Percentiles rank a stretch among this genome's conserved stretches.
Evolutionary conservation across 495 filamentous ascomycete genomes (phyloP).

Genomic region (Xylaria palmicola): DNA sequence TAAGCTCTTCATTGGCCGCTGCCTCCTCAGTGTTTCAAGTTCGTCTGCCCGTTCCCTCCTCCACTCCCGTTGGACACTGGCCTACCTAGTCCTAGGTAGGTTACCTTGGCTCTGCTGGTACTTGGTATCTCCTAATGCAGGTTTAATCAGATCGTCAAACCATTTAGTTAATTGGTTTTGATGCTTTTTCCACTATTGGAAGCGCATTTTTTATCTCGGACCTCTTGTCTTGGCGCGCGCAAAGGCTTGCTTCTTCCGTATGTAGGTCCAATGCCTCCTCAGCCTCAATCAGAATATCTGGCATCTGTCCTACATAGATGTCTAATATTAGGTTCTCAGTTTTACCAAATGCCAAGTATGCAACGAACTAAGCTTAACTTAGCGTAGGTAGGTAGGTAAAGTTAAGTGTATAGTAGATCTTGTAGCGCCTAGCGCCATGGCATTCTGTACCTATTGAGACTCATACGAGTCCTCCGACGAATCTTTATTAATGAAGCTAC

Average conservation of each 20-base stretch:
- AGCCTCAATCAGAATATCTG: too few relatives aligned
- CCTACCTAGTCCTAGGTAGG: neutral
- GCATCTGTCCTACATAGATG: too few relatives aligned
- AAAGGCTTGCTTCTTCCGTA: too few relatives aligned
- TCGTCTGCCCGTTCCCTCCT: neutral
- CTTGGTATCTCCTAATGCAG: too few relatives aligned
- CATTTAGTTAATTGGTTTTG: neutral
- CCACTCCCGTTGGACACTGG: neutral
- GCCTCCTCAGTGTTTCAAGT: constrained; percentile 9
- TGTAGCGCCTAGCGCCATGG: neutral
- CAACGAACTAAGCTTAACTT: too few relatives aligned
- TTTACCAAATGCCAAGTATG: too few relatives aligned
- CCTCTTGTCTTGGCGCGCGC: neutral
- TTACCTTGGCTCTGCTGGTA: too few relatives aligned
- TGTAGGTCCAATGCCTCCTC: too few relatives aligned
- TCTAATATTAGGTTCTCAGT: too few relatives aligned
- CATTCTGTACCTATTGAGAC: neutral
- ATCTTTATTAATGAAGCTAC: neutral
- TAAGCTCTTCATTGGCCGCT: neutral
- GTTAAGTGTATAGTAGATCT: neutral
- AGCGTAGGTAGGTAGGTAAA: neutral
- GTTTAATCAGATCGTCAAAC: neutral
- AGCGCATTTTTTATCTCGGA: too few relatives aligned
- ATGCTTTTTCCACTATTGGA: too few relatives aligned
- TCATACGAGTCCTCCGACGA: neutral